These are phyloP conservation scores for Xylariomycetidae sp. DNA, from an alignment of 2,329 filamentous ascomycete species.

Conservation along the genomic window DNA sequence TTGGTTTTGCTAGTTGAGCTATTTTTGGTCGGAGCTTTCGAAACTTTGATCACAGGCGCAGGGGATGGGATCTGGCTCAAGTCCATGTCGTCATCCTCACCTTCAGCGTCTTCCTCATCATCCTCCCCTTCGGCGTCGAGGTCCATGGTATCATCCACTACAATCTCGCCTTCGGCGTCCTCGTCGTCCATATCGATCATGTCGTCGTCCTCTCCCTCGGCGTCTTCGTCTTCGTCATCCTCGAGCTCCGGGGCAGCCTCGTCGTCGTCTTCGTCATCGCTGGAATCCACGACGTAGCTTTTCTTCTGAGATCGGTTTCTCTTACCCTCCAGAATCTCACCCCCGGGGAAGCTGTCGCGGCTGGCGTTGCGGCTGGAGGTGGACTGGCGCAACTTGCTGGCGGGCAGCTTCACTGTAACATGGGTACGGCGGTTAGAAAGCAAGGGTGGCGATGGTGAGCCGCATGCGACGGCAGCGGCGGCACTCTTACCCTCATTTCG, in stretches of 20 bases:
- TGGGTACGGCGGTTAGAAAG: constrained; percentile 40
- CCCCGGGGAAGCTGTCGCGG: constrained; percentile 35
- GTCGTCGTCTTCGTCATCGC: constrained; percentile 36
- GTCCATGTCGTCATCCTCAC: constrained; percentile 47
- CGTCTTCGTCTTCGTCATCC: constrained; percentile 26
- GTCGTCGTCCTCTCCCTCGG: constrained; percentile 32
- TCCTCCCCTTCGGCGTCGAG: constrained; percentile 40
- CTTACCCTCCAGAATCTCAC: constrained; percentile 44
- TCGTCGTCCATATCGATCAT: constrained; percentile 33
- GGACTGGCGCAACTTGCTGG: constrained; percentile 46
- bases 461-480: constrained; percentile 36
- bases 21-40: constrained; percentile 34
- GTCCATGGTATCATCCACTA: constrained; percentile 31
- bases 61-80: constrained; percentile 27
- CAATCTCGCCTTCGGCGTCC: constrained; percentile 27
- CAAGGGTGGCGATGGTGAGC: constrained; percentile 38
- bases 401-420: constrained; percentile 46
- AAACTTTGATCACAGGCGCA: constrained; percentile 43
- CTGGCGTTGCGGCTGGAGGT: constrained; percentile 28
- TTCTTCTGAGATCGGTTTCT: constrained; percentile 51
- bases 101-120: constrained; percentile 39
- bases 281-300: constrained; percentile 54
- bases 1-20: constrained; percentile 22
- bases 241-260: constrained; percentile 35
- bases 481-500: constrained; percentile 42